Evolutionary conservation across 2,329 filamentous ascomycete genomes (phyloP), one percentile per base, ranked within the genome.

Genomic region (Fusarium nanum): DNA sequence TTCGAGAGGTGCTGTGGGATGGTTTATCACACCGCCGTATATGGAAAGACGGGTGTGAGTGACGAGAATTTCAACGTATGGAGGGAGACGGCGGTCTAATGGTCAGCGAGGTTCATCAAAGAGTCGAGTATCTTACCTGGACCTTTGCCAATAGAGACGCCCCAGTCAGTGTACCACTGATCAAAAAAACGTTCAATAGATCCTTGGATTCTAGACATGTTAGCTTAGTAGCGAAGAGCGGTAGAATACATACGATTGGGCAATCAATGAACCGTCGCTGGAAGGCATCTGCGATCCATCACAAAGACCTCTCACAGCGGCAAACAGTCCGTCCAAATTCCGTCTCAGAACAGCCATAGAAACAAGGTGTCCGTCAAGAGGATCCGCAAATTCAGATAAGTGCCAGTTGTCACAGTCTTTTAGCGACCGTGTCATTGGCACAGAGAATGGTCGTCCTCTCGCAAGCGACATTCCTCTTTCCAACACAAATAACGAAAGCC

Each of bases 61-160:
- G 41, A 92, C 89, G 5, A 93, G 83, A 55, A 93, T 93, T 62
- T 93, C 91, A 27, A 93, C 91, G 66, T 93, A 93, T 0, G 91
- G 90, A 0, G 91, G 91, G 1, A 93, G 83, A 3, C 83, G 83
- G 18, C 83, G 82, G 55, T 88, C 85, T 83, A 1, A 25, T 5
- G 62, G 73, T 61, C 13, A 65, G 68, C 23, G 4, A 28, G 18
- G 3, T 34, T 11, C 5, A 3, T 9, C 4, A 1, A 0, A 11
- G 1, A 7, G 4, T 8, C 0, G 22, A 11, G 3, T 0, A n/a
- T 7, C 47, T 73, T 78, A 86, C 85, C 81, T 68, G 83, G 84
- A 10, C 84, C 85, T 48, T 83, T 84, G 37, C 85, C 84, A 56
- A 89, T 88, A 18, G 85, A 83, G 10, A 83, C 79, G 2, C 84